Conservation (phyloP, 768 basidiomycete genomes). For the Hydnomerulius pinastri region DNA sequence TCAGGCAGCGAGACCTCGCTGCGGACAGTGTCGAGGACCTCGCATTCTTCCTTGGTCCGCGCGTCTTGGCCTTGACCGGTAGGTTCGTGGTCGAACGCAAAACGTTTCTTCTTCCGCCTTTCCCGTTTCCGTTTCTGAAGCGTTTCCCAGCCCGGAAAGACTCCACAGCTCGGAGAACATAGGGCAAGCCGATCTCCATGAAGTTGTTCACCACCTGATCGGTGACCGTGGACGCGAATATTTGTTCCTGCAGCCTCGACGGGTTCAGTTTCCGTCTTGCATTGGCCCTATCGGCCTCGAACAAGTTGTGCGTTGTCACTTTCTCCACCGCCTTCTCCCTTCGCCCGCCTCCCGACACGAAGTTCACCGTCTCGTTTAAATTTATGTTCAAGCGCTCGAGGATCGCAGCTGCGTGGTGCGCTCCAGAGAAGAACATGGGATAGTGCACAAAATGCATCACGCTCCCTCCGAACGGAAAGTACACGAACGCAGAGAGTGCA, state of each 20-base stretch:
- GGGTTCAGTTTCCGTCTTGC: slow-evolving; percentile 59
- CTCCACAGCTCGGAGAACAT: slow-evolving; percentile 56
- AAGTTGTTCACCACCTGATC: too few relatives aligned
- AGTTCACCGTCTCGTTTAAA: too few relatives aligned
- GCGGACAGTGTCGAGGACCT: slow-evolving; percentile 70
- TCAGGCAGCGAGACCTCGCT: slow-evolving; percentile 79
- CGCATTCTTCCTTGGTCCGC: slow-evolving; percentile 61
- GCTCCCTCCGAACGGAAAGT: slow-evolving; percentile 89
- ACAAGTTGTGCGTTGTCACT: slow-evolving; percentile 26
- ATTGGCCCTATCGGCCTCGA: slow-evolving; percentile 50
- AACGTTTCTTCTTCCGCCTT: slow-evolving; percentile 58
- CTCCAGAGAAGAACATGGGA: slow-evolving; percentile 30
- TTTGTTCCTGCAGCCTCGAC: too few relatives aligned
- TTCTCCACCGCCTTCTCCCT: slow-evolving; percentile 12
- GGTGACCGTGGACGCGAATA: too few relatives aligned
- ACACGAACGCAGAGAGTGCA: slow-evolving; percentile 92
- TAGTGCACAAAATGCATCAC: slow-evolving; percentile 63
- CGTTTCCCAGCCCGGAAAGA: slow-evolving; percentile 45
- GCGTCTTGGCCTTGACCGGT: slow-evolving; percentile 28
- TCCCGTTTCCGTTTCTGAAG: too few relatives aligned
- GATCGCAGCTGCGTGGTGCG: too few relatives aligned
- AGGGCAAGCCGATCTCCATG: too few relatives aligned
- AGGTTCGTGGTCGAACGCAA: slow-evolving; percentile 69
- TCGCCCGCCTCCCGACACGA: slow-evolving; percentile 65
- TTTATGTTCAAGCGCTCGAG: too few relatives aligned